Evolutionary conservation across 1,284 basidiomycete species (phyloP).

Genomic region (Thecaphora thlaspeos): DNA sequence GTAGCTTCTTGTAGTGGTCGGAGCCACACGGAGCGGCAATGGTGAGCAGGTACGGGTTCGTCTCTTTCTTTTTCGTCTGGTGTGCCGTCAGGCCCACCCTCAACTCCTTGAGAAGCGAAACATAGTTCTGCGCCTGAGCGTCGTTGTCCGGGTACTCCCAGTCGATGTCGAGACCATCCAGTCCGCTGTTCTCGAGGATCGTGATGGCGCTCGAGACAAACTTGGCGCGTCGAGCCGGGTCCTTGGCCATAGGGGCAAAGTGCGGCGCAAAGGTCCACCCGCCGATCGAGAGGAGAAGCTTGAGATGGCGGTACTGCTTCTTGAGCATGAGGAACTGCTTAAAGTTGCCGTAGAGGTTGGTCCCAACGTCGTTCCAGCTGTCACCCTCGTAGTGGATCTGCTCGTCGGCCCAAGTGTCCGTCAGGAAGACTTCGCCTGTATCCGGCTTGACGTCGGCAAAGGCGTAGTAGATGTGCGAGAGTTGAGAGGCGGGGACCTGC

Average conservation of each 20-base stretch:
- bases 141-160: slow-evolving; percentile 79
- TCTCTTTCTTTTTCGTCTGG: slow-evolving; percentile 61
- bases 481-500: slow-evolving; percentile 67
- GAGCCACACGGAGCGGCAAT: slow-evolving; percentile 78
- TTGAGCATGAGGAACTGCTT: slow-evolving; percentile 84
- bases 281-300: slow-evolving; percentile 58
- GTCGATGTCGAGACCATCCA: slow-evolving; percentile 75
- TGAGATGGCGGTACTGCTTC: slow-evolving; percentile 65
- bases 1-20: slow-evolving; percentile 68
- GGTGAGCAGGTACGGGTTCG: slow-evolving; percentile 67
- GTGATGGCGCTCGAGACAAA: slow-evolving; percentile 74
- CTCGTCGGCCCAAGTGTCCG: slow-evolving; percentile 79
- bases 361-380: slow-evolving; percentile 58
- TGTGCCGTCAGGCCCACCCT: slow-evolving; percentile 70
- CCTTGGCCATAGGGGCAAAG: slow-evolving; percentile 49
- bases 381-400: slow-evolving; percentile 67
- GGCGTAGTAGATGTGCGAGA: slow-evolving; percentile 80
- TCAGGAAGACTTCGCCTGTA: slow-evolving; percentile 65
- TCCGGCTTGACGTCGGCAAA: slow-evolving; percentile 77
- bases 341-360: slow-evolving; percentile 82
- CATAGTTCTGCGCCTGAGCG: slow-evolving; percentile 71
- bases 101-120: slow-evolving; percentile 70
- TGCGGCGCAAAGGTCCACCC: slow-evolving; percentile 58
- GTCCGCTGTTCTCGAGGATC: slow-evolving; percentile 78
- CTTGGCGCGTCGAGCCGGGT: slow-evolving; percentile 61